phyloP scores from a whole-genome alignment of 306 rosid species.

The Rosa chinensis region DNA sequence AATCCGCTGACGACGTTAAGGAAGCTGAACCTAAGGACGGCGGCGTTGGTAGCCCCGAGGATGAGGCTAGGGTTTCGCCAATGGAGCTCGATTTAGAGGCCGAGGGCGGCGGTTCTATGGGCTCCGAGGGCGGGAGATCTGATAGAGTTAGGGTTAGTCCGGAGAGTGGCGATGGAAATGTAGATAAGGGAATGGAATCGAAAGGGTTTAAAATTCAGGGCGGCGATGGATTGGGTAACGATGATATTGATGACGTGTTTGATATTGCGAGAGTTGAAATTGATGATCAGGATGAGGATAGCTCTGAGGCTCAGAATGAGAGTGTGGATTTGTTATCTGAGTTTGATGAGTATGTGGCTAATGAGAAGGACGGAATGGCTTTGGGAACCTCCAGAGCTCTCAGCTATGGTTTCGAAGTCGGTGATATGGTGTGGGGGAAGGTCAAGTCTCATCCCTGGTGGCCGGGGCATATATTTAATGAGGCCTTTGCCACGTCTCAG shows the following conservation, averaged over 20 bases:
- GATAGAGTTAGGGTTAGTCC: conserved; percentile 41
- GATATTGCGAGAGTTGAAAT: conserved; percentile 20
- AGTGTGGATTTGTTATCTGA: conserved; percentile 48
- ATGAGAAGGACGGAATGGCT: conserved; percentile 52
- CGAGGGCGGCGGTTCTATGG: conserved; percentile 24
- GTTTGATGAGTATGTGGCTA: conserved; percentile 77
- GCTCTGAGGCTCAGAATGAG: conserved; percentile 18
- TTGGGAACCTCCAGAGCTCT: conserved; percentile 55
- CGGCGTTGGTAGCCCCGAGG: conserved; percentile 28
- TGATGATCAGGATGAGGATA: background rate
- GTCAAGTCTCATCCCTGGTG: conserved; percentile 99
- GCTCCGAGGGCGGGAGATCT: conserved; percentile 28
- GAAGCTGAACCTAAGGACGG: conserved; percentile 25
- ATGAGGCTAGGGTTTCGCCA: conserved; percentile 40
- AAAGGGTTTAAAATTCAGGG: background rate
- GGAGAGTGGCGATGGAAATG: conserved; percentile 30
- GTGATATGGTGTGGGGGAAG: conserved; percentile 98
- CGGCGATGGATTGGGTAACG: conserved; percentile 19
- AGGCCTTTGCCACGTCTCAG: conserved; percentile 61
- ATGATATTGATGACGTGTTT: conserved; percentile 11
- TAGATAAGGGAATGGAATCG: conserved; percentile 29
- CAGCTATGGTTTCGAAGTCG: conserved; percentile 70
- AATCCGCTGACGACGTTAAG: conserved; percentile 27
- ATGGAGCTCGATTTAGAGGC: conserved; percentile 38
- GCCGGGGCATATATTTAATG: conserved; percentile 91